Conservation (phyloP, 2,329 filamentous ascomycete species). For the Fusarium mexicanum region DNA sequence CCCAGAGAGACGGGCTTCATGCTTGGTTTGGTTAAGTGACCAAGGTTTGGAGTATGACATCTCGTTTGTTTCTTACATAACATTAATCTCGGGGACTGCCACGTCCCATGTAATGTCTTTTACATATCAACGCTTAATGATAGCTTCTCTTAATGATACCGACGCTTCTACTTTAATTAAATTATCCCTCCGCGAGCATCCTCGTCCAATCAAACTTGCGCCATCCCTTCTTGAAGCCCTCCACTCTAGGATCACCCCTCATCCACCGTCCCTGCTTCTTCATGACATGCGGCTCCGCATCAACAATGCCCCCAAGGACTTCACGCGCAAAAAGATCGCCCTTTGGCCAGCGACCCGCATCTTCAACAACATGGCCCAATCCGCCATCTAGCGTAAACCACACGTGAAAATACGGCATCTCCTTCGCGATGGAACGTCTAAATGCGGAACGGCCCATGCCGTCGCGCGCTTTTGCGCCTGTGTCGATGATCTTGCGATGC, state of each 20-base stretch:
- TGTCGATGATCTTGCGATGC: constrained; percentile 95
- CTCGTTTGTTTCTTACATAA: constrained; percentile 34
- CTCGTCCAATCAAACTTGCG: constrained; percentile 89
- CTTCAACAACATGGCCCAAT: constrained; percentile 91
- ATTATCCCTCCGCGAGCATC: constrained; percentile 57
- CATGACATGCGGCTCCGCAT: constrained; percentile 81
- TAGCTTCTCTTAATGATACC: neutral
- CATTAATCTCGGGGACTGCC: constrained; percentile 37
- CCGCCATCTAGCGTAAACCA: constrained; percentile 96
- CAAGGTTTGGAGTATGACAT: neutral
- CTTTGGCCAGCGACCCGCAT: constrained; percentile 83
- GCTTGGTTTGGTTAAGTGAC: neutral
- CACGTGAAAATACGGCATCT: constrained; percentile 98
- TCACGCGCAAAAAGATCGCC: constrained; percentile 95
- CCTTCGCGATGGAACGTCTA: constrained; percentile 82
- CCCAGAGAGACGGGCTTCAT: constrained; percentile 12
- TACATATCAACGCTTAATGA: constrained; percentile 22
- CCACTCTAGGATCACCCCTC: constrained; percentile 73
- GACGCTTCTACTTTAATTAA: neutral
- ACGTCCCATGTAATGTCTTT: constrained; percentile 38
- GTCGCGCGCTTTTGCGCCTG: constrained; percentile 69
- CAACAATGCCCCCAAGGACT: constrained; percentile 91
- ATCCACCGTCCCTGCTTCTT: constrained; percentile 92
- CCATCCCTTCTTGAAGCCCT: constrained; percentile 86
- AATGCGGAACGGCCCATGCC: constrained; percentile 83